Evolutionary conservation across 2,329 filamentous ascomycete species (phyloP), one percentile per base, ranked within the genome.

Genomic region (Diaporthe humulicola): DNA sequence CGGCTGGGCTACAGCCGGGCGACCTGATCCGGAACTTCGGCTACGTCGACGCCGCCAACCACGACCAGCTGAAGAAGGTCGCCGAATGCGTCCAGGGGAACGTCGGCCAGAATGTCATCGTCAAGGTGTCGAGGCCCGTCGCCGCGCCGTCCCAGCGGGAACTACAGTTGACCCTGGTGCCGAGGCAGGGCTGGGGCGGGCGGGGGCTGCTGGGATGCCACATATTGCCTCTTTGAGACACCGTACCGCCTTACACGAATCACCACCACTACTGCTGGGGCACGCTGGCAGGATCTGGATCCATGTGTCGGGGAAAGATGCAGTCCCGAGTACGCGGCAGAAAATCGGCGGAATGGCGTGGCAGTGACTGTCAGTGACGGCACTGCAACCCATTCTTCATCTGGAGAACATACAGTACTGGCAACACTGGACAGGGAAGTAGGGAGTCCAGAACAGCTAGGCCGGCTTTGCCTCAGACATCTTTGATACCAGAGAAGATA

Each of bases 31-130:
- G 93, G 75, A 93, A 90, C 80, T 98, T 99, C 86, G 97, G 96
- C 76, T 92, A 91, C 79, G 94, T 96, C 56, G 95, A 96, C 81
- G 92, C 89, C 85, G 87, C 90, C 77, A 98, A 98, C 81, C 93
- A 98, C 81, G 95, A 98, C 83, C 91, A 92, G 79, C 89, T 99
- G 58, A 91, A 90, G 78, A 97, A 93, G 84, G 94, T 99, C 28
- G 95, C 93, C n/a, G 94, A 98, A 81, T 93, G 93, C 74, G 96
- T 99, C 0, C 93, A 96, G 81, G 93, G 93, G 77, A 98, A 95
- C 80, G 94, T 98, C 88, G 95, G 93, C 77, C 89, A 88, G 78
- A 86, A 89, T 56, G 88, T 97, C 42, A 84, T 91, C 22, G 93
- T 97, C 73, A 93, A 91, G 80, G 86, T 91, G 69, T 88, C 86